phyloP scores from a whole-genome alignment of 257 asterid genomes.

The Handroanthus guayacan region DNA sequence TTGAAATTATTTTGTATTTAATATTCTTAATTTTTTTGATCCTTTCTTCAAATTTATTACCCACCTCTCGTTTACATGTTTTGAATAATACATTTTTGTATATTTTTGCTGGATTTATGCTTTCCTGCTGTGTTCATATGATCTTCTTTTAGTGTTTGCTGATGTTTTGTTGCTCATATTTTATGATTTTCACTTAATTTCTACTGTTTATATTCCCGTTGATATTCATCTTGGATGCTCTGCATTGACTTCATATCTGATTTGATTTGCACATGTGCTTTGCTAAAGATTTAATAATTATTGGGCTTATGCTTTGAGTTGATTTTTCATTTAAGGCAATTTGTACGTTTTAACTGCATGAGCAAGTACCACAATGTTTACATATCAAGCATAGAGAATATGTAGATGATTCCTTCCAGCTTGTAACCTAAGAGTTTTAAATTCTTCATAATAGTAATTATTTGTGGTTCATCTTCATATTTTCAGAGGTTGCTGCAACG shows the following conservation, averaged over 20 bases:
- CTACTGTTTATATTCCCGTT: too few relatives aligned
- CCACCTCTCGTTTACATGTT: neutral
- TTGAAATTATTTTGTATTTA: neutral
- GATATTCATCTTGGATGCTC: too few relatives aligned
- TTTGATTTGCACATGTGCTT: neutral
- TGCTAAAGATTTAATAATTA: neutral
- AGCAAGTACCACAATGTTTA: neutral
- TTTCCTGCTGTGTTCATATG: too few relatives aligned
- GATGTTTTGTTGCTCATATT: too few relatives aligned
- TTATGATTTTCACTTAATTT: too few relatives aligned
- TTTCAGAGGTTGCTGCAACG: constrained; percentile 77
- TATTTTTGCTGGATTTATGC: neutral
- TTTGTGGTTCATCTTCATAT: constrained; percentile 26
- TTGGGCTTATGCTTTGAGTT: too few relatives aligned
- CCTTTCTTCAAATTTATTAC: neutral
- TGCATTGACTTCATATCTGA: too few relatives aligned
- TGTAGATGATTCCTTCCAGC: neutral
- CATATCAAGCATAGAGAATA: neutral
- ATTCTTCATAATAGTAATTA: constrained; percentile 34
- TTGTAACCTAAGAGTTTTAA: neutral
- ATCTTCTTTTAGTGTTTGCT: too few relatives aligned
- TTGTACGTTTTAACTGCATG: neutral
- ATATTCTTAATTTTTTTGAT: neutral
- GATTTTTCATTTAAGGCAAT: neutral
- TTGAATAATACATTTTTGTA: neutral